Evolutionary conservation across 2,329 filamentous ascomycete species (phyloP).

Genomic region (Epichloe sp.): DNA sequence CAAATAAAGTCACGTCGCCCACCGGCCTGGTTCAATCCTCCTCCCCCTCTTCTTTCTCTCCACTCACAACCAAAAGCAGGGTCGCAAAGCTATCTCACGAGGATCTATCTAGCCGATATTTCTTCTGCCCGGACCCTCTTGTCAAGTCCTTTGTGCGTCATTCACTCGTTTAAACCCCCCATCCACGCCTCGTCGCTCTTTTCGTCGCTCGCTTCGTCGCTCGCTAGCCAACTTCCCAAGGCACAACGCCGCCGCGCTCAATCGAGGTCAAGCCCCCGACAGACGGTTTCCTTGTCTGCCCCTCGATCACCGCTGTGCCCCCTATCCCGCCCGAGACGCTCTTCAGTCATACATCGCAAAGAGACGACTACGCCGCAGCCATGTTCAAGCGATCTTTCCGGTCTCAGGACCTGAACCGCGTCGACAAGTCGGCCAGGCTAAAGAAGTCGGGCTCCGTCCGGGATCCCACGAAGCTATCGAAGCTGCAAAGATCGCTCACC

Average conservation of each 20-base stretch:
- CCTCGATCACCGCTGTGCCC: not conserved
- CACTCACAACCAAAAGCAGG: conserved; percentile 41
- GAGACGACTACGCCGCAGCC: conserved; percentile 21
- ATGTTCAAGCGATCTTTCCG: conserved; percentile 94
- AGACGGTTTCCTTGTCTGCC: conserved; percentile 5
- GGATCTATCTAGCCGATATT: conserved; percentile 37
- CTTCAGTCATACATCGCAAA: conserved; percentile 9
- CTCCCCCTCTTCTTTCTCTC: conserved; percentile 29
- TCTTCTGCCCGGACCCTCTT: conserved; percentile 44
- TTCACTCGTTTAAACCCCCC: conserved; percentile 20
- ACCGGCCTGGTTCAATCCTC: conserved; percentile 7
- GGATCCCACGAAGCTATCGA: conserved; percentile 68
- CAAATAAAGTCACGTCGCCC: conserved; percentile 6
- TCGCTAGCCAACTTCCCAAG: conserved; percentile 24
- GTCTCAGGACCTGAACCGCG: conserved; percentile 58
- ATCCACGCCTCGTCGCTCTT: conserved; percentile 28
- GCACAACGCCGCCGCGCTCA: not conserved
- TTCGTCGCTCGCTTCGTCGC: conserved; percentile 45
- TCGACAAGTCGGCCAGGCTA: conserved; percentile 77
- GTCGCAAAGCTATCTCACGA: conserved; percentile 41
- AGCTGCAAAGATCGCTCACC: conserved; percentile 74
- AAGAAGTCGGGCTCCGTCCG: conserved; percentile 46
- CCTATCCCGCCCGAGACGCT: conserved; percentile 5
- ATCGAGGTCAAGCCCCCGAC: conserved; percentile 7
- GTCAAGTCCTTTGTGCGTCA: conserved; percentile 30